phyloP scores from a whole-genome alignment of 805 yeast species.

The Starmerella stigmatis region DNA sequence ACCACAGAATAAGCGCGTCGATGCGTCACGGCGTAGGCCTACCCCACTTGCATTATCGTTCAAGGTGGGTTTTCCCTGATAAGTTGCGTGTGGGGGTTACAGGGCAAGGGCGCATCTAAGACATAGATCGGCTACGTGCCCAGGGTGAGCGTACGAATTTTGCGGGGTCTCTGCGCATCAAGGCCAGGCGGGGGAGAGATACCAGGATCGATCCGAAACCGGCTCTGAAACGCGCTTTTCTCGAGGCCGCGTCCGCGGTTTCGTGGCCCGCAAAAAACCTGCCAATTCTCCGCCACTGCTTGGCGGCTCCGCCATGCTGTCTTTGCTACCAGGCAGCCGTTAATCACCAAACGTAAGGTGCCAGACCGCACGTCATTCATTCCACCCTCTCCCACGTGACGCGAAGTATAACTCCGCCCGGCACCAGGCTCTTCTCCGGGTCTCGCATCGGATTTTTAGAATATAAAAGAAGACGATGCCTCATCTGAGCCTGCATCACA shows the following conservation, averaged over 20 bases:
- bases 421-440: background rate
- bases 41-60: constrained; percentile 9
- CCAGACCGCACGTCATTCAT: too few relatives aligned
- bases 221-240: too few relatives aligned
- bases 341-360: too few relatives aligned
- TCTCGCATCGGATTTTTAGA: background rate
- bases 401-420: background rate
- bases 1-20: too few relatives aligned
- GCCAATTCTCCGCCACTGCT: background rate
- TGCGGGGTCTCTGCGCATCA: too few relatives aligned
- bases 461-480: constrained; percentile 5
- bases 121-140: constrained; percentile 3
- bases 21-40: background rate
- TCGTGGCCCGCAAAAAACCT: too few relatives aligned
- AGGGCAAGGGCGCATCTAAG: background rate
- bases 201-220: too few relatives aligned
- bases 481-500: background rate
- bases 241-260: too few relatives aligned
- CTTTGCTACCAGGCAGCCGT: too few relatives aligned
- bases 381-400: background rate
- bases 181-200: too few relatives aligned
- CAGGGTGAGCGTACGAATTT: too few relatives aligned
- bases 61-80: background rate
- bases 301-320: background rate
- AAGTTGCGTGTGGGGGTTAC: constrained; percentile 9